Conservation (phyloP, 108 stramenopile genomes). For the Discostella pseudostelligera region DNA sequence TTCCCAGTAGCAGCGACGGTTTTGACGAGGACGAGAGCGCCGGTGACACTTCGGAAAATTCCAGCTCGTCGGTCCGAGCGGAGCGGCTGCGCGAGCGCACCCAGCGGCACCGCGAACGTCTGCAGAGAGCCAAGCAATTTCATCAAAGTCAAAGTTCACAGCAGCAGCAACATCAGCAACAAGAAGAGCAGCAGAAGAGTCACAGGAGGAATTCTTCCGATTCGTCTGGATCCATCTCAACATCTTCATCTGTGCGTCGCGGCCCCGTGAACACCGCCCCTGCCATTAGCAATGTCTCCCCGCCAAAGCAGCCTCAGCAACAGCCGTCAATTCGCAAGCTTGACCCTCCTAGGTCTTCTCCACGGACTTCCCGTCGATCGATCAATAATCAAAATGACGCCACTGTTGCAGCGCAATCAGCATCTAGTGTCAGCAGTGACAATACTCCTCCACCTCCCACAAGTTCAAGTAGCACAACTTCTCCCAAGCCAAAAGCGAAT, state of each 20-base stretch:
- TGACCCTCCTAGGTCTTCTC: slow-evolving; percentile 4
- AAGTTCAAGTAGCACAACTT: slow-evolving; percentile 3
- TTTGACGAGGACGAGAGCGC: slow-evolving; percentile 24
- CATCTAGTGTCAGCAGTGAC: slow-evolving; percentile 1
- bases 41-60: slow-evolving; percentile 10
- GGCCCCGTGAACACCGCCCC: background rate
- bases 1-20: background rate
- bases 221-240: background rate
- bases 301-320: background rate
- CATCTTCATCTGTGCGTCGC: background rate
- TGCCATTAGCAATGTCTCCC: background rate
- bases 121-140: slow-evolving; percentile 41
- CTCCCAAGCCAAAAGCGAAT: slow-evolving; percentile 9
- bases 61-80: slow-evolving; percentile 27
- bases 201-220: background rate
- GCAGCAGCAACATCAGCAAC: slow-evolving; percentile 14
- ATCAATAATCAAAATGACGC: background rate
- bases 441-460: slow-evolving; percentile 24
- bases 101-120: slow-evolving; percentile 38
- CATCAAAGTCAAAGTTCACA: slow-evolving; percentile 30
- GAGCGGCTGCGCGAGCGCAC: slow-evolving; percentile 35
- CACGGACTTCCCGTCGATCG: background rate
- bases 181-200: slow-evolving; percentile 6
- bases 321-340: background rate
- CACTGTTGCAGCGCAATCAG: background rate